Conservation (phyloP, 2,329 filamentous ascomycete species). For the Aspergillus felis region DNA sequence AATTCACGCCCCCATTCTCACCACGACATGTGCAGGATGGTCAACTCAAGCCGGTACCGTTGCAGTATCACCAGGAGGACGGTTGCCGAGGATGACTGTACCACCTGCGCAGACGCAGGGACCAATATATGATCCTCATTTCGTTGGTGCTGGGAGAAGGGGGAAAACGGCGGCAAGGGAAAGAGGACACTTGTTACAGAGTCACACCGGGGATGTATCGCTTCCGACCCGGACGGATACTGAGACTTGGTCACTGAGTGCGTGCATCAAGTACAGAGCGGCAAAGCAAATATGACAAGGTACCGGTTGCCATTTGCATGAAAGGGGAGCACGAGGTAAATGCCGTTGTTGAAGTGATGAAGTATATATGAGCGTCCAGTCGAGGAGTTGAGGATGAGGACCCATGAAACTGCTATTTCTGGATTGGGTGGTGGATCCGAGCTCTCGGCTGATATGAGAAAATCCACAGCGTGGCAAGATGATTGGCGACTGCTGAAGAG, state of each 20-base stretch:
- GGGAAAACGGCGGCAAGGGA: background rate
- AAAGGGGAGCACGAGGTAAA: too few species aligned
- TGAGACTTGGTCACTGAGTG: background rate
- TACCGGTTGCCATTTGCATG: too few species aligned
- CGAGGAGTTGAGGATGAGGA: background rate
- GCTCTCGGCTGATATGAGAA: background rate
- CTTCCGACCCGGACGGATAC: constrained; percentile 14
- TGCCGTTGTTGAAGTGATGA: too few species aligned
- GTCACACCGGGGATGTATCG: constrained; percentile 10
- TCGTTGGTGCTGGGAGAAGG: too few species aligned
- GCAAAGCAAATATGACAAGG: too few species aligned
- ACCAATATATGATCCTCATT: constrained; percentile 22
- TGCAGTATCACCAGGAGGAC: constrained; percentile 6
- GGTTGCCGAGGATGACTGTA: constrained; percentile 24
- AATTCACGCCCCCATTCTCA: too few species aligned
- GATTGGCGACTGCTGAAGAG: too few species aligned
- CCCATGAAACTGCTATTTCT: too few species aligned
- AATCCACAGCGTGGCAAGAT: background rate
- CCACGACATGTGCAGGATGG: constrained; percentile 9
- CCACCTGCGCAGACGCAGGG: constrained; percentile 21
- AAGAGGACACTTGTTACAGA: background rate
- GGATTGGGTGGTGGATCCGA: too few species aligned
- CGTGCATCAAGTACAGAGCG: background rate
- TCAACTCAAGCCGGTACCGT: constrained; percentile 13
- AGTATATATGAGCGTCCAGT: background rate